These are phyloP conservation scores for Poteriospumella lacustris DNA, from an alignment of 108 stramenopile species.

Conservation along the genomic window DNA sequence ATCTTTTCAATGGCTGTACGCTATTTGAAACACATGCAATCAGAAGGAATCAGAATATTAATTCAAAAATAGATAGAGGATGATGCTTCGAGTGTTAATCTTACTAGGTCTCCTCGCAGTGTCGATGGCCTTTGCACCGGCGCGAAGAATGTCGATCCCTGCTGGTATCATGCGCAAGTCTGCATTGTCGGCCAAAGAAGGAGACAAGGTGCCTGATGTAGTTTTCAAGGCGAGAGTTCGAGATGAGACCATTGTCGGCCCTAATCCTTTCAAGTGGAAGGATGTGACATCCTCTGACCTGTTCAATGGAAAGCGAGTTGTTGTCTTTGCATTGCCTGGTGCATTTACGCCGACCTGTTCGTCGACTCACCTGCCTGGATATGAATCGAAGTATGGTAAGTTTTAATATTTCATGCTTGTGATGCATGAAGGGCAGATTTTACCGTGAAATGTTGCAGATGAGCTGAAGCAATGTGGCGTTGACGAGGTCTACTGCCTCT, in stretches of 20 bases:
- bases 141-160: too few relatives aligned
- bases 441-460: constrained; percentile 2
- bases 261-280: constrained; percentile 59
- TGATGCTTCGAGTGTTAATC: too few relatives aligned
- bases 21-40: too few relatives aligned
- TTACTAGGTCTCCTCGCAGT: too few relatives aligned
- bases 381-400: constrained; percentile 29
- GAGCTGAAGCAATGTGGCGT: constrained; percentile 50
- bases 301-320: constrained; percentile 49
- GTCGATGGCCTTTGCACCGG: too few relatives aligned
- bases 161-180: too few relatives aligned
- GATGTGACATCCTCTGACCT: constrained; percentile 44
- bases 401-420: neutral
- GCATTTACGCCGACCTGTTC: constrained; percentile 53
- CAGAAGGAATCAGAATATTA: too few relatives aligned
- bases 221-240: constrained; percentile 54
- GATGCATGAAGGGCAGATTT: neutral
- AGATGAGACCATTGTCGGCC: constrained; percentile 34
- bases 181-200: constrained; percentile 42
- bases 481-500: constrained; percentile 43
- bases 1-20: too few relatives aligned
- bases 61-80: too few relatives aligned
- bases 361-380: constrained; percentile 44
- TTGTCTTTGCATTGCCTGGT: neutral
- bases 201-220: constrained; percentile 47